These are phyloP conservation scores for Chlamydomonas reinhardtii DNA, from an alignment of 163 green algal genomes.

Conservation along the genomic window DNA sequence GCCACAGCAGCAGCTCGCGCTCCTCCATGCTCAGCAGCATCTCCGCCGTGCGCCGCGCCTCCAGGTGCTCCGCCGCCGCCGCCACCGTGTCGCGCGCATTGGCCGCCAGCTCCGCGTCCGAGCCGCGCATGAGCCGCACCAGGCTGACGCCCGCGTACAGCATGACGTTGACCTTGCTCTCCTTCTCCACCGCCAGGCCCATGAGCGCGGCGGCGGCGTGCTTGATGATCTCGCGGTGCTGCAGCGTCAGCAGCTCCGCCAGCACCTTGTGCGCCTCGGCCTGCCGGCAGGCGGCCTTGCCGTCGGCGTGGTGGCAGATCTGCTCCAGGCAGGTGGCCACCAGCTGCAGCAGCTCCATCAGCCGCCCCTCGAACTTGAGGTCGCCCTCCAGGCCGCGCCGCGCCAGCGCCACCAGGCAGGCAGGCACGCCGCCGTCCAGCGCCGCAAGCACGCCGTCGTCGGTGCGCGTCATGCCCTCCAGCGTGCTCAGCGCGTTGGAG, in stretches of 20 bases:
- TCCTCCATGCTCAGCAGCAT: constrained; percentile 52
- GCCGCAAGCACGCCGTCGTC: constrained; percentile 28
- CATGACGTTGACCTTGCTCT: constrained; percentile 59
- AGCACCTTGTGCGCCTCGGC: constrained; percentile 27
- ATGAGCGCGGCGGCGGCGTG: constrained; percentile 52
- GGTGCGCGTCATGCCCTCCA: constrained; percentile 46
- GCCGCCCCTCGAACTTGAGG: constrained; percentile 18
- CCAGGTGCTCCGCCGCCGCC: constrained; percentile 51
- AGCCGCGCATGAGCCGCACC: constrained; percentile 50
- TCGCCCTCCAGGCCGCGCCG: constrained; percentile 22
- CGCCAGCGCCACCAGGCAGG: constrained; percentile 33
- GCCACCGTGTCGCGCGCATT: constrained; percentile 57
- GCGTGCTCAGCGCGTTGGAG: constrained; percentile 37
- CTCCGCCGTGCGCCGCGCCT: constrained; percentile 45
- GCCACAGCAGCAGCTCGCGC: constrained; percentile 50
- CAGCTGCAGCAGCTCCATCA: constrained; percentile 48
- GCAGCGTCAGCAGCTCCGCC: constrained; percentile 43
- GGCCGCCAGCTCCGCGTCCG: constrained; percentile 43
- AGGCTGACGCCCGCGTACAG: constrained; percentile 51
- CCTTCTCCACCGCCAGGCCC: constrained; percentile 58
- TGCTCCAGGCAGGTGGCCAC: constrained; percentile 52
- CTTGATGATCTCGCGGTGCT: constrained; percentile 46
- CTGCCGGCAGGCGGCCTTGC: background rate
- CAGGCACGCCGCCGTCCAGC: constrained; percentile 22
- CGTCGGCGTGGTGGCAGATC: background rate